Percentiles rank a stretch among this genome's conserved stretches.
Evolutionary conservation across 2,329 filamentous ascomycete species (phyloP).

Genomic region (Cyclaneusma minus): DNA sequence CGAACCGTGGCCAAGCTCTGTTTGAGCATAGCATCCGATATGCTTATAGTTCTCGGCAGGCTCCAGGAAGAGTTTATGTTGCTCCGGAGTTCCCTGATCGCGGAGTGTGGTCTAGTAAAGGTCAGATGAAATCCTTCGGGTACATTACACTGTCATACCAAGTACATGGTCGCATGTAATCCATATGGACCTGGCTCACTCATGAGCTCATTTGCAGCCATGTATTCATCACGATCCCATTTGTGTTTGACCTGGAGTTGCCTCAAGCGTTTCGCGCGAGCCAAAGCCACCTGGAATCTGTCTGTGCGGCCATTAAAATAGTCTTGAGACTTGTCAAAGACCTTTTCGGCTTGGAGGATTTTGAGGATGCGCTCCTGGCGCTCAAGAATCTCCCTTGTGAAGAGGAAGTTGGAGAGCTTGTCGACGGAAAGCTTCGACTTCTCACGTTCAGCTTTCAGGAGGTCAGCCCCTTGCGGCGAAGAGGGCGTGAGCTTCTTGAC

Average conservation of each 20-base stretch:
- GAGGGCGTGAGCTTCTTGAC: constrained; percentile 51
- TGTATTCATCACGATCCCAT: constrained; percentile 50
- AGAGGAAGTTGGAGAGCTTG: constrained; percentile 51
- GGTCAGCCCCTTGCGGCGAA: constrained; percentile 50
- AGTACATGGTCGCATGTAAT: constrained; percentile 55
- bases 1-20: constrained; percentile 63
- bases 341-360: constrained; percentile 48
- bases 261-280: constrained; percentile 53
- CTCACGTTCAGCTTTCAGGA: constrained; percentile 52
- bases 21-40: constrained; percentile 71
- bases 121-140: not conserved
- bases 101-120: constrained; percentile 42
- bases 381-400: constrained; percentile 48
- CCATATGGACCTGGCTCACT: constrained; percentile 61
- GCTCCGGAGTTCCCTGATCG: constrained; percentile 58
- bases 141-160: constrained; percentile 25
- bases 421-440: constrained; percentile 52
- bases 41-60: constrained; percentile 53
- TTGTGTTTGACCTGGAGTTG: constrained; percentile 50
- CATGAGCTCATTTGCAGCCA: constrained; percentile 50
- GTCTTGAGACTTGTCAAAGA: constrained; percentile 68
- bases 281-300: constrained; percentile 53
- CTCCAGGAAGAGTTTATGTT: constrained; percentile 58
- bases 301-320: constrained; percentile 58
- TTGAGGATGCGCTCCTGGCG: constrained; percentile 43